Evolutionary conservation across 106 monocot genomes (phyloP).

Genomic region (Dendrobium officinale): DNA sequence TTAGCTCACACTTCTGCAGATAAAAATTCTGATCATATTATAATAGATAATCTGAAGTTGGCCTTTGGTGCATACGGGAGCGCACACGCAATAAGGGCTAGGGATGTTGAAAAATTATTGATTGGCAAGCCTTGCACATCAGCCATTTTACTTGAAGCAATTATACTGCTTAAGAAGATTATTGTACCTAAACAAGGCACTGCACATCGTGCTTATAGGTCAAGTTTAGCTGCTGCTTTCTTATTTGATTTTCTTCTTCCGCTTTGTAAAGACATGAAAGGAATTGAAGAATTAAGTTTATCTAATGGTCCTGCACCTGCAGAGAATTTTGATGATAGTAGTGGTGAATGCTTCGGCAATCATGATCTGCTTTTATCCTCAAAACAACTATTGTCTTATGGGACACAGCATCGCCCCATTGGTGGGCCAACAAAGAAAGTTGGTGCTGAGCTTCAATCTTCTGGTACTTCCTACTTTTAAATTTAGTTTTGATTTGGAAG

Average conservation of each 20-base stretch:
- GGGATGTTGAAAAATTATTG: constrained; percentile 53
- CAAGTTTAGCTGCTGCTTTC: constrained; percentile 65
- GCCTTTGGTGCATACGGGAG: constrained; percentile 76
- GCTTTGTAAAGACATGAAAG: constrained; percentile 14
- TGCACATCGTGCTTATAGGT: constrained; percentile 37
- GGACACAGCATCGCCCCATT: constrained; percentile 49
- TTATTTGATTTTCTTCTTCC: constrained; percentile 61
- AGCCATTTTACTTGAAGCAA: constrained; percentile 48
- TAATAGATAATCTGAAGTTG: constrained; percentile 34
- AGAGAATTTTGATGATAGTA: not conserved
- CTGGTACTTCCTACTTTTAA: constrained; percentile 33
- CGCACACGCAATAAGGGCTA: constrained; percentile 55
- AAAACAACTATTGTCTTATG: constrained; percentile 39
- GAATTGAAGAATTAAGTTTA: constrained; percentile 3
- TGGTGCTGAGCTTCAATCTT: constrained; percentile 81
- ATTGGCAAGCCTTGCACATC: constrained; percentile 42
- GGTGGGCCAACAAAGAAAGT: constrained; percentile 60
- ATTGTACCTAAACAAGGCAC: constrained; percentile 52
- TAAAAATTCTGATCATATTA: constrained; percentile 20
- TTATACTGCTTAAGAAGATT: constrained; percentile 37
- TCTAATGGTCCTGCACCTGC: not conserved
- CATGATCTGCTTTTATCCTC: constrained; percentile 25
- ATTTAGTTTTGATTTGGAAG: not conserved
- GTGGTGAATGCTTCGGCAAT: constrained; percentile 10
- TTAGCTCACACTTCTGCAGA: constrained; percentile 34